A percentile compares a stretch with the other conserved stretches of the same genome.
These are phyloP conservation scores for Phytophthora boehmeriae DNA, from an alignment of 352 stramenopile species.

Conservation along the genomic window DNA sequence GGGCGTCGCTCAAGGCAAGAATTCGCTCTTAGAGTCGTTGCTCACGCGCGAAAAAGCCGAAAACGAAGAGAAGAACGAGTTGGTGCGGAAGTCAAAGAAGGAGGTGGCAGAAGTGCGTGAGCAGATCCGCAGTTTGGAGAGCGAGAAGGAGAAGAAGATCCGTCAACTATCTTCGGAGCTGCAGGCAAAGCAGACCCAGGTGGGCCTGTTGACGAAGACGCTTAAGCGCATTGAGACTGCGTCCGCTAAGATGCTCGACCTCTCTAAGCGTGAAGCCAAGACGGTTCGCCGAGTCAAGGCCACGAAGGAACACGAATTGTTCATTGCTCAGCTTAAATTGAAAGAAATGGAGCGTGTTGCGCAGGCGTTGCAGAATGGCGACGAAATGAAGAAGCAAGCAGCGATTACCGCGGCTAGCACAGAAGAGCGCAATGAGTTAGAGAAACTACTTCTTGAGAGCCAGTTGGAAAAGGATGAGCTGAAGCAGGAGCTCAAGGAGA, in stretches of 20 bases:
- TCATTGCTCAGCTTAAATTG: slow-evolving; percentile 62
- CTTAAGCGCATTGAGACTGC: slow-evolving; percentile 64
- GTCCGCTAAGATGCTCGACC: slow-evolving; percentile 44
- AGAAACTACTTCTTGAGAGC: slow-evolving; percentile 55
- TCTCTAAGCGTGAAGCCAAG: slow-evolving; percentile 59
- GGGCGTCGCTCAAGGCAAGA: slow-evolving; percentile 67
- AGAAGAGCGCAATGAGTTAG: slow-evolving; percentile 48
- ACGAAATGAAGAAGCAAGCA: slow-evolving; percentile 40
- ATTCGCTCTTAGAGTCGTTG: slow-evolving; percentile 60
- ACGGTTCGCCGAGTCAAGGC: slow-evolving; percentile 53
- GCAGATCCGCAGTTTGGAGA: slow-evolving; percentile 60
- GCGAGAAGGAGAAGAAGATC: slow-evolving; percentile 67
- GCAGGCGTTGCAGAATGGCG: slow-evolving; percentile 32
- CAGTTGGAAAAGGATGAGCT: slow-evolving; percentile 61
- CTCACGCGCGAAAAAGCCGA: slow-evolving; percentile 63
- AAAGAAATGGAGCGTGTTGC: slow-evolving; percentile 63
- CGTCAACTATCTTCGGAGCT: slow-evolving; percentile 57
- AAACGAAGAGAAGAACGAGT: slow-evolving; percentile 60
- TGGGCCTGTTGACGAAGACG: slow-evolving; percentile 59
- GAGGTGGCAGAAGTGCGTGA: slow-evolving; percentile 62
- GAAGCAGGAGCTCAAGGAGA: slow-evolving; percentile 54
- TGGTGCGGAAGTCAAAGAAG: slow-evolving; percentile 58
- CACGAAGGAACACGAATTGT: slow-evolving; percentile 70
- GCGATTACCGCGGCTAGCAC: slow-evolving; percentile 34
- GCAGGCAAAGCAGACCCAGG: slow-evolving; percentile 63